Conservation (phyloP, 371 early-diverging fungal species). For the Apophysomyces variabilis region DNA sequence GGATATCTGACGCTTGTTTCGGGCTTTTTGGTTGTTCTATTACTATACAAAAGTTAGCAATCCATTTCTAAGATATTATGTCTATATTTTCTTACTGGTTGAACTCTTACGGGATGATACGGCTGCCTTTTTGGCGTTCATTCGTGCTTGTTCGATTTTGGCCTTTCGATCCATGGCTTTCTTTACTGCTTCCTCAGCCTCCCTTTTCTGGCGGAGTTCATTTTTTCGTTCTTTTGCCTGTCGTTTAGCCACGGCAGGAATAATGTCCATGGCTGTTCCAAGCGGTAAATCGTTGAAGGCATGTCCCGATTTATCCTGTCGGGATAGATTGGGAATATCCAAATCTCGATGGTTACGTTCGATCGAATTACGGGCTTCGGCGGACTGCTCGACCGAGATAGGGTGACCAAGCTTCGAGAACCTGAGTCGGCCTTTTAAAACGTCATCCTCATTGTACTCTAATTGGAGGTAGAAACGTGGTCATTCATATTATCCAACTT, state of each 20-base stretch:
- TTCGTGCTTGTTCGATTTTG: conserved; percentile 13
- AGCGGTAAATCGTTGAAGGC: background rate
- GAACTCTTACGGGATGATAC: background rate
- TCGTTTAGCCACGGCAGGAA: conserved; percentile 14
- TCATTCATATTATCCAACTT: background rate
- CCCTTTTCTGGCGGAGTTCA: conserved; percentile 10
- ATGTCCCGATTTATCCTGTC: conserved; percentile 1
- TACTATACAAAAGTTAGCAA: background rate
- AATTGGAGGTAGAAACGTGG: background rate
- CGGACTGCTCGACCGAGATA: background rate
- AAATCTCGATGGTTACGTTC: background rate
- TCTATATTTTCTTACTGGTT: background rate
- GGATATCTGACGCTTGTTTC: too few species aligned
- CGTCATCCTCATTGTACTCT: conserved; percentile 39
- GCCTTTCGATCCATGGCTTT: conserved; percentile 21
- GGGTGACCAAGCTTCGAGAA: conserved; percentile 32
- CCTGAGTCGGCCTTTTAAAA: conserved; percentile 33
- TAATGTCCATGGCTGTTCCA: conserved; percentile 11
- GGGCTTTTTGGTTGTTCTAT: too few species aligned
- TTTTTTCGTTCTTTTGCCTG: conserved; percentile 16
- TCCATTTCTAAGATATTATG: background rate
- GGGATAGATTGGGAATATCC: background rate
- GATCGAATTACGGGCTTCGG: conserved; percentile 8
- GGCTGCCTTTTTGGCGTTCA: conserved; percentile 10
- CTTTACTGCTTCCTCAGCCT: conserved; percentile 20